These are phyloP conservation scores for Exidia glandulosa DNA, from an alignment of 768 basidiomycete species.

Conservation along the genomic window DNA sequence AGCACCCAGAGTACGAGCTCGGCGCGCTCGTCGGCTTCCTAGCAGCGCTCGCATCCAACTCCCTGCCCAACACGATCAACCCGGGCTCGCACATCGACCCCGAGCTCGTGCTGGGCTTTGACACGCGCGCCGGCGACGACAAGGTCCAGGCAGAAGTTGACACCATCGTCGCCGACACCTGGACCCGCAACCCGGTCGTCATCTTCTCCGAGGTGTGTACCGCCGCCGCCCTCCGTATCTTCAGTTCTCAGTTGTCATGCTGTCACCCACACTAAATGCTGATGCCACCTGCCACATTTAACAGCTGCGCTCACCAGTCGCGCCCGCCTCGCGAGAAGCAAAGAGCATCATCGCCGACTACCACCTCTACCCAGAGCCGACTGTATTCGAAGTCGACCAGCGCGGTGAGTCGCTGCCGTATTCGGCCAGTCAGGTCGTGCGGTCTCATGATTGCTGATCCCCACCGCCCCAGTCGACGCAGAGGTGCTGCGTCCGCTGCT, in stretches of 20 bases:
- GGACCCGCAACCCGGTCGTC: conserved; percentile 64
- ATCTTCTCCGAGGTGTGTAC: conserved; percentile 55
- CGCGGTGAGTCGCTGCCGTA: conserved; percentile 28
- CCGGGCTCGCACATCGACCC: conserved; percentile 61
- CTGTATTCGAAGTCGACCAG: conserved; percentile 60
- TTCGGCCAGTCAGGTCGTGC: neutral
- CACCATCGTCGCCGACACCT: conserved; percentile 51
- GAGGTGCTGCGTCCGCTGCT: conserved; percentile 52
- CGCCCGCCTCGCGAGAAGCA: conserved; percentile 49
- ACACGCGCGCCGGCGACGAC: conserved; percentile 46
- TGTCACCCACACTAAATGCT: no score
- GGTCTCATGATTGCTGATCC: neutral
- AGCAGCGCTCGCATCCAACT: conserved; percentile 61
- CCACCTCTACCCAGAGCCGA: conserved; percentile 49
- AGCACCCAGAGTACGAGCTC: conserved; percentile 41
- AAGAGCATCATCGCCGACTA: conserved; percentile 46
- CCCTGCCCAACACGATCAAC: conserved; percentile 56
- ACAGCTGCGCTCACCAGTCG: conserved; percentile 41
- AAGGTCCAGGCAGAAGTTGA: conserved; percentile 33
- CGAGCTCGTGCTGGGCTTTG: conserved; percentile 73
- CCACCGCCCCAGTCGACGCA: conserved; percentile 38
- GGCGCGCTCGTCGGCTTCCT: conserved; percentile 67
- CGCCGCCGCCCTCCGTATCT: conserved; percentile 4
- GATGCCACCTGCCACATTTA: conserved; percentile 1
- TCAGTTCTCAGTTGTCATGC: neutral